Evolutionary conservation across 768 basidiomycete species (phyloP).

Genomic region (Lactarius sanguifluus): DNA sequence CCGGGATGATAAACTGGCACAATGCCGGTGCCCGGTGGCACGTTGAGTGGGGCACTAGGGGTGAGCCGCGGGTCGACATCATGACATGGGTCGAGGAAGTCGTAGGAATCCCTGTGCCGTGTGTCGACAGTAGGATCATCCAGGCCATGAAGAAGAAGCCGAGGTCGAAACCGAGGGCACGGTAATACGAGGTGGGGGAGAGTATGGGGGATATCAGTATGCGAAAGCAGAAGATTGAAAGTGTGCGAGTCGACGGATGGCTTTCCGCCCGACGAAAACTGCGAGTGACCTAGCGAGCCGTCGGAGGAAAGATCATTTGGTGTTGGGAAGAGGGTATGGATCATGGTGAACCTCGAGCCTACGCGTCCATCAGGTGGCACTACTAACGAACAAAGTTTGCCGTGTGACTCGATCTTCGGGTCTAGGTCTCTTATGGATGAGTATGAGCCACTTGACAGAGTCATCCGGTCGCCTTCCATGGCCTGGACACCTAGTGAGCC

Average conservation of each 20-base stretch:
- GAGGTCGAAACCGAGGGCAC: neutral
- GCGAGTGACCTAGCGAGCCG: neutral
- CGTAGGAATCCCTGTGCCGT: neutral
- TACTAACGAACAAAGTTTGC: conserved; percentile 12
- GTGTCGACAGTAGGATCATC: neutral
- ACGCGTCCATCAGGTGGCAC: conserved; percentile 6
- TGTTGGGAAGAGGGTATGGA: conserved; percentile 13
- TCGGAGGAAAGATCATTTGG: conserved; percentile 2
- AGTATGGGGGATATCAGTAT: neutral
- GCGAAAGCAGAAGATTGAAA: conserved; percentile 1
- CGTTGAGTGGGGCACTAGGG: neutral
- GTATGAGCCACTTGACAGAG: conserved; percentile 1
- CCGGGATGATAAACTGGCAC: neutral
- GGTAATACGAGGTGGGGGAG: conserved; percentile 12
- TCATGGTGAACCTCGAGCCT: conserved; percentile 17
- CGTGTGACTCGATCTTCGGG: conserved; percentile 12
- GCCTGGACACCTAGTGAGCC: conserved; percentile 5
- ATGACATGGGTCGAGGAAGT: neutral
- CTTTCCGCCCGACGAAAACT: conserved; percentile 5
- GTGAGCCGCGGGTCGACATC: neutral
- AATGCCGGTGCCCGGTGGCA: neutral
- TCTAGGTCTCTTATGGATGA: conserved; percentile 11
- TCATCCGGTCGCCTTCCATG: conserved; percentile 21
- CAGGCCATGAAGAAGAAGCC: neutral
- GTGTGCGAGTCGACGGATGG: conserved; percentile 7